These are phyloP conservation scores for Diospyros lotus DNA, from an alignment of 148 eudicot genomes.

Conservation along the genomic window DNA sequence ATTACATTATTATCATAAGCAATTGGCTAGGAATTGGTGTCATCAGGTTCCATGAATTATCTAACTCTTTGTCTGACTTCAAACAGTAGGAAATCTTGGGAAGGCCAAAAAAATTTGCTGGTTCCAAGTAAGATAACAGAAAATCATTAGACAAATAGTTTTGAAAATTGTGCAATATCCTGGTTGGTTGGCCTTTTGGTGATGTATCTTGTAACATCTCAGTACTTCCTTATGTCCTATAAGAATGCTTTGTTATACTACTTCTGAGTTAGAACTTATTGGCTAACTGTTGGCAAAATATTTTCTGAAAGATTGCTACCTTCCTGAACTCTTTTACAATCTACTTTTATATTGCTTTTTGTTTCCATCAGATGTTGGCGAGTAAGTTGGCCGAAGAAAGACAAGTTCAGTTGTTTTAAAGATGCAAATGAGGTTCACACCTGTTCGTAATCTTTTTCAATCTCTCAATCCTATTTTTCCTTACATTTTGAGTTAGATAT, in stretches of 20 bases:
- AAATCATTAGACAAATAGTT: background rate
- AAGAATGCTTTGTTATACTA: background rate
- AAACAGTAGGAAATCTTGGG: background rate
- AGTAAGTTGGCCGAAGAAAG: constrained; percentile 44
- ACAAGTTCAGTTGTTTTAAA: constrained; percentile 25
- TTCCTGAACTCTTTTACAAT: background rate
- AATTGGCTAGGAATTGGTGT: background rate
- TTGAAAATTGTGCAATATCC: background rate
- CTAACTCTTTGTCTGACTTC: background rate
- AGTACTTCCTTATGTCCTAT: background rate
- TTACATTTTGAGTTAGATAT: background rate
- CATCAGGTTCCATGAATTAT: background rate
- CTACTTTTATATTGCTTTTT: background rate
- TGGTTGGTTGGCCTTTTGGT: background rate
- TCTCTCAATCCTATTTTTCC: background rate
- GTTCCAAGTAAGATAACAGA: too few species aligned
- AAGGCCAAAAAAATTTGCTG: background rate
- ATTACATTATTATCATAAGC: too few species aligned
- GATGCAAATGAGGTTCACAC: constrained; percentile 53
- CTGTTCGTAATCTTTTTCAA: background rate
- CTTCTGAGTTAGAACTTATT: background rate
- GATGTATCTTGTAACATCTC: background rate
- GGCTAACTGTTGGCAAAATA: background rate
- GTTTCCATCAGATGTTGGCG: constrained; percentile 41
- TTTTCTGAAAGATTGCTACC: background rate